Conservation (phyloP, 139 green algal genomes). For the Micromonas commoda region DNA sequence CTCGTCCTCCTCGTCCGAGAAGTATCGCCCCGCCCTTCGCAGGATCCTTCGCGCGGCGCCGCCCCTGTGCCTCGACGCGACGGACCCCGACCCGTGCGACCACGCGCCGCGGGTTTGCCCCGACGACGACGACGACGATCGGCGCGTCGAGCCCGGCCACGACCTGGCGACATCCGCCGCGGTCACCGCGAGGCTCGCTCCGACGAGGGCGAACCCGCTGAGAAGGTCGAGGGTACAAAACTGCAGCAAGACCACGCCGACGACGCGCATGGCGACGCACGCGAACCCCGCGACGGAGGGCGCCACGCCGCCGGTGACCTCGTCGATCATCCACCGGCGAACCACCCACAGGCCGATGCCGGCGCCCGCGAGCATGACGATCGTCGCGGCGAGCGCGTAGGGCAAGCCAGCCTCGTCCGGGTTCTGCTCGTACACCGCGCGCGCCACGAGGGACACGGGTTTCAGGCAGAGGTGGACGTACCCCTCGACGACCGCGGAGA, state of each 20-base stretch:
- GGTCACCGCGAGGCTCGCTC: background rate
- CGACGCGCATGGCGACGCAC: background rate
- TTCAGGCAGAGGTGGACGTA: background rate
- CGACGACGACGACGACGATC: too few species aligned
- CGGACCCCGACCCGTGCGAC: too few species aligned
- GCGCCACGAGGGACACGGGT: background rate
- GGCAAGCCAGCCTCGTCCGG: background rate
- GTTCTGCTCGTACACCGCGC: background rate
- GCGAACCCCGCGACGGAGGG: background rate
- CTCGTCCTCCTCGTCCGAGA: too few species aligned
- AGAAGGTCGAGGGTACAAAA: background rate
- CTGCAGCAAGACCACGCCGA: background rate
- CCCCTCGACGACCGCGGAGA: background rate
- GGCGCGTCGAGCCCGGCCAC: too few species aligned
- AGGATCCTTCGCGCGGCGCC: too few species aligned
- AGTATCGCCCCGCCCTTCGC: too few species aligned
- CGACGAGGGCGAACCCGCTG: background rate
- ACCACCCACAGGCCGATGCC: constrained; percentile 8
- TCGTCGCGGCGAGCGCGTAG: background rate
- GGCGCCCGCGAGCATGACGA: background rate
- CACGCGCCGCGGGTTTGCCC: too few species aligned
- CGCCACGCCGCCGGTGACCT: background rate
- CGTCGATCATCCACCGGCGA: background rate
- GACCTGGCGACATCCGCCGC: background rate
- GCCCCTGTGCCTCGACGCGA: too few species aligned